Evolutionary conservation across 257 asterid genomes (phyloP), one percentile per base, ranked within the genome.

Genomic region (Solanum acaule): DNA sequence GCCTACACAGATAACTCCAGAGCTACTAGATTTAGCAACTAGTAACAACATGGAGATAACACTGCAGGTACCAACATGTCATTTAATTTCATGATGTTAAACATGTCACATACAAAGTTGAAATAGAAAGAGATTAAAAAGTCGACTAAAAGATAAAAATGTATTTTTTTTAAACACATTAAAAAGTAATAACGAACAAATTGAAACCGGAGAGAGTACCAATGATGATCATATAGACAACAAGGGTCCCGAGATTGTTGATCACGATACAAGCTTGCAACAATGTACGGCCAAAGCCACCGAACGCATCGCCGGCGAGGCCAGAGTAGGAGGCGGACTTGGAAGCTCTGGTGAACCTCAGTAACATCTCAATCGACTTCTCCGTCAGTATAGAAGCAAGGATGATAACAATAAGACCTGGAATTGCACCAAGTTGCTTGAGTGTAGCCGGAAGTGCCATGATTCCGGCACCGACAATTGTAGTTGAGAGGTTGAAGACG

Each of bases 361-460:
- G 92, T 71, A 95, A 90, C 89, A 96, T 94, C 87, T 93, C 98
- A 37, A 95, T 88, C 15, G 98, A 96, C 92, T 93, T 95, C 84
- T 95, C 95, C 87, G 98, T 96, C 91, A 96, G 78, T 87, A 96
- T 63, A 38, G 94, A 95, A 6, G 95, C 98, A 82, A 96, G 63
- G 6, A 96, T 78, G 70, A 96, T 96, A 49, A 90, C 90, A 33
- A 95, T 83, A 38, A 96, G 87, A 16, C 98, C 98, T 2, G 98
- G 96, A 86, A 96, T 87, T 27, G 84, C 90, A 16, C 98, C 98
- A 77, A 95, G 93, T 85, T 96, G 96, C 89, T 95, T 95, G 44
- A 96, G 93, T 6, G 98, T 95, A 37, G 95, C 95, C 85, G 98
- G 98, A 5, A 96, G 94, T 76, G 98, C 98, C 98, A 96, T 96